Conservation (phyloP, 2,329 filamentous ascomycete species). For the Pseudodiploospora longispora region DNA sequence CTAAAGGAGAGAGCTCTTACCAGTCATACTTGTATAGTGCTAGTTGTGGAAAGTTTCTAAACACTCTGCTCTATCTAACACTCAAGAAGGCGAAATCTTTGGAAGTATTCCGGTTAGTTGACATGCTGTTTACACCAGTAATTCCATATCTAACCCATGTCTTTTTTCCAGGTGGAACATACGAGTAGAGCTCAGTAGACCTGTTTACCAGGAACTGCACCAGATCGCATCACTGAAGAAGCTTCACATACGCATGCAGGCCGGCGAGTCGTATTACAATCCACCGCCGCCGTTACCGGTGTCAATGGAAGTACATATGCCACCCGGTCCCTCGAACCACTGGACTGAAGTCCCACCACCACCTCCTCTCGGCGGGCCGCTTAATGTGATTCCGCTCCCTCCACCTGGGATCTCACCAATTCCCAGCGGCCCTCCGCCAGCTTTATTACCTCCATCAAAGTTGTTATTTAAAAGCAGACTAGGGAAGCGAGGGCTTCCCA, state of each 20-base stretch:
- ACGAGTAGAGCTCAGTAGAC: constrained; percentile 51
- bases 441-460: constrained; percentile 28
- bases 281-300: constrained; percentile 38
- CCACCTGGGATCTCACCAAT: constrained; percentile 10
- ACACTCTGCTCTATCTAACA: constrained; percentile 49
- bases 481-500: constrained; percentile 21
- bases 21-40: constrained; percentile 45
- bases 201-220: constrained; percentile 50
- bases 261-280: constrained; percentile 47
- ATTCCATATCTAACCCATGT: too few relatives aligned
- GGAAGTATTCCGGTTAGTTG: constrained; percentile 46
- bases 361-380: constrained; percentile 11
- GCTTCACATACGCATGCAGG: constrained; percentile 51
- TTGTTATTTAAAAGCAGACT: constrained; percentile 24
- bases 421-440: constrained; percentile 17
- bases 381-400: constrained; percentile 11
- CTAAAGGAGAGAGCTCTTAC: constrained; percentile 46
- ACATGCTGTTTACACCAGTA: too few relatives aligned
- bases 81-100: constrained; percentile 46
- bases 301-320: constrained; percentile 13
- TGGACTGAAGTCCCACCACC: constrained; percentile 20
- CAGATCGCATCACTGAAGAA: constrained; percentile 42
- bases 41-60: constrained; percentile 57
- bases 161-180: constrained; percentile 48
- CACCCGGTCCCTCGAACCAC: constrained; percentile 24